These are phyloP conservation scores for Chlorella sp. DNA, from an alignment of 139 green algal species.

Conservation along the genomic window DNA sequence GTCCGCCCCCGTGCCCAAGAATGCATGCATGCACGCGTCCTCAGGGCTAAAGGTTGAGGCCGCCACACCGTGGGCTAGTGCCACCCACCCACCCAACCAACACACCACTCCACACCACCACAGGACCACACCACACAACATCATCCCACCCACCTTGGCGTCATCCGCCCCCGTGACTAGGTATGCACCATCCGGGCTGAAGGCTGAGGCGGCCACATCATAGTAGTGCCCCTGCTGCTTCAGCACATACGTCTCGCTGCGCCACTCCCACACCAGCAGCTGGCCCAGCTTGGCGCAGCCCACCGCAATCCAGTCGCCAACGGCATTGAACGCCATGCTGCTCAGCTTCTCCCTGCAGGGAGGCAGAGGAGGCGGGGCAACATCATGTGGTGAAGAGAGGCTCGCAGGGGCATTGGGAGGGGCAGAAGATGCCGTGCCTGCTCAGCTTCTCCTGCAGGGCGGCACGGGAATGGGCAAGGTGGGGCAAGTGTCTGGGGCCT, in stretches of 20 bases:
- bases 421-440: too few species aligned
- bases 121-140: neutral
- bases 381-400: neutral
- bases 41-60: neutral
- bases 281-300: constrained; percentile 91
- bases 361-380: neutral
- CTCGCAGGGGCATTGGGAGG: neutral
- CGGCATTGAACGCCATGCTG: constrained; percentile 78
- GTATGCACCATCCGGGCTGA: constrained; percentile 85
- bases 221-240: constrained; percentile 93
- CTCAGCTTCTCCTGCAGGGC: too few species aligned
- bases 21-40: neutral
- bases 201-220: constrained; percentile 78
- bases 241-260: constrained; percentile 93
- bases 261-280: constrained; percentile 99
- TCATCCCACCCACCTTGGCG: constrained; percentile 68
- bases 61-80: neutral
- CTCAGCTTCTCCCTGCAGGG: constrained; percentile 72
- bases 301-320: constrained; percentile 88
- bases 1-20: too few species aligned
- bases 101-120: too few species aligned
- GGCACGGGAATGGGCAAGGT: too few species aligned
- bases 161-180: constrained; percentile 91
- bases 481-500: too few species aligned
- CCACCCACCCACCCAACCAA: too few species aligned